Base-by-base conservation (phyloP, 352 stramenopile genomes). In the Phytophthora brassicae region DNA sequence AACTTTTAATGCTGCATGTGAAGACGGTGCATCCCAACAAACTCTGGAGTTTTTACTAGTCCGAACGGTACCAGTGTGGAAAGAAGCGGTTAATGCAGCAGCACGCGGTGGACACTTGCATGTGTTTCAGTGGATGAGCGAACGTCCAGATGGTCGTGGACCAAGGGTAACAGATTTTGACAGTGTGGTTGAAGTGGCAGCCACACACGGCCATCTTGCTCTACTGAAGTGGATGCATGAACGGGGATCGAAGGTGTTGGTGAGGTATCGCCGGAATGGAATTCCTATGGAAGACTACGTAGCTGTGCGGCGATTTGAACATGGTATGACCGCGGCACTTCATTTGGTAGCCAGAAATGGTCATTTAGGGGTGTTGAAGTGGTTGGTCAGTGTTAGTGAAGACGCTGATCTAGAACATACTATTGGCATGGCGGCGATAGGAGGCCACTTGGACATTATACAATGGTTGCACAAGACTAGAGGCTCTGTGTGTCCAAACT, bases 121-220 rank as follows among this genome's bases (percentile, higher is more conserved):
- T 1, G 46, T 64, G 20, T 28, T 64, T 29, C 26, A 42, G 3
- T 64, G 56, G 56, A 64, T 64, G 56, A 42, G 4, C 3, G 19
- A 44, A 11, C 24, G 22, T 6, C 44, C 23, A 43, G 45, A 39
- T 1, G 35, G 26, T 6, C 56, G 46, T 26, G 56, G 45, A 26
- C 44, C 56, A 20, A 56, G 44, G 56, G 56, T 11, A 48, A 11
- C 6, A 8, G 45, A 48, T 22, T 63, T 56, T 2, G 36, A 44
- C 7, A 4, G 50, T 13, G 31, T 33, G 6, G 22, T 63, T 4
- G 4, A 33, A n/a, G 6, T 55, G 4, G 33, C 33, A 41, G 45
- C 45, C 55, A 3, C 17, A 75, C 33, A 56, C 16, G 45, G 45
- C 3, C 33, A 56, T 38, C 23, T 63, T 20, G 17, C 47, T 17